Evolutionary conservation across 345 rosid genomes (phyloP), one percentile per base, ranked within the genome.

Genomic region (Aegle marmelos): DNA sequence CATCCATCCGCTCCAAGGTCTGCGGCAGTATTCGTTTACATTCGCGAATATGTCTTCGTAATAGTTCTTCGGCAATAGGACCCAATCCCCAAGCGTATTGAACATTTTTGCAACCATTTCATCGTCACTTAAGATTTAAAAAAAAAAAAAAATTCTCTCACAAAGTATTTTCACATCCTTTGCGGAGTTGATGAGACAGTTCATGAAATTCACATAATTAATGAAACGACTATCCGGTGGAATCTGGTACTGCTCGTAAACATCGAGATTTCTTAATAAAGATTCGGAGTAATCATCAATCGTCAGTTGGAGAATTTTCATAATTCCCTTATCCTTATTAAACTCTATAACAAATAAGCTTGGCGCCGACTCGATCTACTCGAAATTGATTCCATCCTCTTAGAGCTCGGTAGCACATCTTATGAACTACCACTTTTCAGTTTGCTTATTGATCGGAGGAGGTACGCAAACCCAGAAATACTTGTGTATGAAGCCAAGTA

Each of bases 331-430:
- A 21, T 77, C 68, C 39, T 7, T 5, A 4, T 36, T 8, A 31
- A 85, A 82, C 11, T 9, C 53, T 27, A 82, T 67, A 17, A 82
- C 76, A 4, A 82, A 71, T 30, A 82, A 58, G 24, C 27, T 1
- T n/a, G 9, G 10, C 8, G 41, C 41, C 0, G n/a, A n/a, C n/a
- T 36, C 6, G 36, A 34, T 31, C 28, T 4, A 22, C 68, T 50
- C 22, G 45, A 83, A 79, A 50, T 65, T 68, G 79, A 85, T 76
- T 78, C 85, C 85, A 3, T 71, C 63, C n/a, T 85, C 82, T 10
- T 30, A 3, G 24, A 82, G 79, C 78, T 82, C 70, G 13, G 36
- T 34, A 5, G 83, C 80, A 39, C 45, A 39, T 8, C 45, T 9
- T 34, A 6, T 34, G 37, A 34, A 34, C 37, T 34, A 1, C 37